phyloP scores from a whole-genome alignment of 2,329 filamentous ascomycete species.

The Pseudogymnoascus sp. region DNA sequence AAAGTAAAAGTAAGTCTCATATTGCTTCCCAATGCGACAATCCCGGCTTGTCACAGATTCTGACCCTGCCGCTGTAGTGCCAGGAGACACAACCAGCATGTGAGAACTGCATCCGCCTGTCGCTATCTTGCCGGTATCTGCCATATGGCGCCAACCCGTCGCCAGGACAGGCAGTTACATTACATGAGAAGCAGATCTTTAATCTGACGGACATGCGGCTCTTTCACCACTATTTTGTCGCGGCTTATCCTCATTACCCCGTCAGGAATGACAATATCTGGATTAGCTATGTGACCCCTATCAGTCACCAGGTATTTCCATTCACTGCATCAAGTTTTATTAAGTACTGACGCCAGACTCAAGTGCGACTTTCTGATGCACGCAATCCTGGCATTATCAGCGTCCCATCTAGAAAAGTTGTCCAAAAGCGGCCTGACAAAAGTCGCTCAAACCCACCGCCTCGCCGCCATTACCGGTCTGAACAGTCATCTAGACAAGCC shows the following conservation, averaged over 20 bases:
- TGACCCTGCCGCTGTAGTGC: not conserved
- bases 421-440: conserved; percentile 6
- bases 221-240: conserved; percentile 59
- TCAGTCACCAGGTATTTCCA: conserved; percentile 54
- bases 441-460: conserved; percentile 13
- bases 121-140: not conserved
- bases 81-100: conserved; percentile 5
- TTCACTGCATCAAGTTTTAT: not conserved
- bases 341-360: not conserved
- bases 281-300: conserved; percentile 59
- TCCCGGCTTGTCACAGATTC: not conserved
- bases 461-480: conserved; percentile 14
- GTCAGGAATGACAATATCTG: conserved; percentile 59
- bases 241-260: conserved; percentile 57
- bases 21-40: not conserved
- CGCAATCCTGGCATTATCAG: conserved; percentile 14
- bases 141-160: not conserved
- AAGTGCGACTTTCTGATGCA: conserved; percentile 18
- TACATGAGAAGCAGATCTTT: conserved; percentile 35
- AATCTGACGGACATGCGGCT: conserved; percentile 59
- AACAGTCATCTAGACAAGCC: conserved; percentile 12
- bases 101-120: conserved; percentile 5
- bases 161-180: not conserved
- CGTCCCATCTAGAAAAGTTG: conserved; percentile 14
- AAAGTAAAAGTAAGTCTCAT: not conserved